phyloP scores from a whole-genome alignment of 495 filamentous ascomycete species.

The Recurvomyces mirabilis region DNA sequence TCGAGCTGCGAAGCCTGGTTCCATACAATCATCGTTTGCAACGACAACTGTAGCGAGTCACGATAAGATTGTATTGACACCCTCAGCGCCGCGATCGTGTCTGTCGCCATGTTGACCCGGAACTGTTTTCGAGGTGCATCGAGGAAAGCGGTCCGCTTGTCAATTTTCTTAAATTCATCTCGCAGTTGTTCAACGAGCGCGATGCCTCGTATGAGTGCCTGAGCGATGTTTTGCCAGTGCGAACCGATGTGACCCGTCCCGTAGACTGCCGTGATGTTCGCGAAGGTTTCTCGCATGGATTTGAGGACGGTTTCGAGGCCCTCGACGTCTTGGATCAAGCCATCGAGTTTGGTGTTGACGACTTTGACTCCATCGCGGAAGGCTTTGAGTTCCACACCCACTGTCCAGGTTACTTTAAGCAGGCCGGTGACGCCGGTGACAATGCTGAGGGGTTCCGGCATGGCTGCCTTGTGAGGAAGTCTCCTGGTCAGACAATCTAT shows the following conservation, averaged over 20 bases:
- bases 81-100: conserved; percentile 9
- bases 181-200: conserved; percentile 10
- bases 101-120: conserved; percentile 12
- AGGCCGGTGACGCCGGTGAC: conserved; percentile 9
- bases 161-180: conserved; percentile 4
- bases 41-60: conserved; percentile 10
- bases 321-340: conserved; percentile 17
- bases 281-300: conserved; percentile 20
- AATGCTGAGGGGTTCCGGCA: conserved; percentile 21
- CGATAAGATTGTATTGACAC: conserved; percentile 16
- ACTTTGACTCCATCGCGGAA: conserved; percentile 16
- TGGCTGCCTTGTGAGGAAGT: conserved; percentile 3
- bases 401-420: conserved; percentile 11
- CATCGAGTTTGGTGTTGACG: conserved; percentile 10
- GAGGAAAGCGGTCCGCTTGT: conserved; percentile 9
- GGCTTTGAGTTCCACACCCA: conserved; percentile 11
- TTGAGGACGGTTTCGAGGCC: conserved; percentile 12
- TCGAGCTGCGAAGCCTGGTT: conserved; percentile 17
- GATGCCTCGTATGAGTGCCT: conserved; percentile 10
- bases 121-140: conserved; percentile 17
- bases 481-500: not conserved
- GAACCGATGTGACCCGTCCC: conserved; percentile 17
- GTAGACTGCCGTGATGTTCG: not conserved
- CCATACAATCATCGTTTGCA: conserved; percentile 19
- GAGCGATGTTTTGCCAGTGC: conserved; percentile 15